Conservation (phyloP, 176 grass and related monocot species). For the Carex kokanica region DNA sequence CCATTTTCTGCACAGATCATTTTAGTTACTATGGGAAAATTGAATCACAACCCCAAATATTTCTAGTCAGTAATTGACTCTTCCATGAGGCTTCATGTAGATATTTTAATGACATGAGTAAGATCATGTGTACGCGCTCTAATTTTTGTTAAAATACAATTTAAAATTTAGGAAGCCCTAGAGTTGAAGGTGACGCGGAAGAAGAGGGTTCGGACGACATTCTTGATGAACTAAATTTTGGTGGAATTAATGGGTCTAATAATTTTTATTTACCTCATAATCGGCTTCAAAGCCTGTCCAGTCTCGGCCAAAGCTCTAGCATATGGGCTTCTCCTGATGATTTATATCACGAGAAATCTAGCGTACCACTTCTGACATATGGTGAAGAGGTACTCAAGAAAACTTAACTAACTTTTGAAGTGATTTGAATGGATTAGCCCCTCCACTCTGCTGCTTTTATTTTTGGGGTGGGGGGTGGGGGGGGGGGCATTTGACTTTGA, state of each 20-base stretch:
- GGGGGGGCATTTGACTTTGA: too few relatives aligned
- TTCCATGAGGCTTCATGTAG: background rate
- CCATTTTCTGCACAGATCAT: background rate
- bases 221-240: conserved; percentile 39
- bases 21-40: background rate
- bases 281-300: too few relatives aligned
- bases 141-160: background rate
- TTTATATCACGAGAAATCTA: too few relatives aligned
- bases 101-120: background rate
- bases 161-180: conserved; percentile 35
- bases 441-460: too few relatives aligned
- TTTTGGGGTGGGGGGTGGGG: too few relatives aligned
- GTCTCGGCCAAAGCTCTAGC: too few relatives aligned
- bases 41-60: background rate
- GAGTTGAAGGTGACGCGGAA: conserved; percentile 49
- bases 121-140: background rate
- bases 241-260: conserved; percentile 12
- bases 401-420: too few relatives aligned
- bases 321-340: too few relatives aligned
- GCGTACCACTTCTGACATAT: too few relatives aligned
- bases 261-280: too few relatives aligned
- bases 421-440: too few relatives aligned
- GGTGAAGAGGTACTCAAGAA: too few relatives aligned
- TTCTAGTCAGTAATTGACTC: background rate
- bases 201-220: conserved; percentile 50